These are phyloP conservation scores for Saccharomycopsis guyanensis DNA, from an alignment of 805 yeast genomes.

Conservation along the genomic window DNA sequence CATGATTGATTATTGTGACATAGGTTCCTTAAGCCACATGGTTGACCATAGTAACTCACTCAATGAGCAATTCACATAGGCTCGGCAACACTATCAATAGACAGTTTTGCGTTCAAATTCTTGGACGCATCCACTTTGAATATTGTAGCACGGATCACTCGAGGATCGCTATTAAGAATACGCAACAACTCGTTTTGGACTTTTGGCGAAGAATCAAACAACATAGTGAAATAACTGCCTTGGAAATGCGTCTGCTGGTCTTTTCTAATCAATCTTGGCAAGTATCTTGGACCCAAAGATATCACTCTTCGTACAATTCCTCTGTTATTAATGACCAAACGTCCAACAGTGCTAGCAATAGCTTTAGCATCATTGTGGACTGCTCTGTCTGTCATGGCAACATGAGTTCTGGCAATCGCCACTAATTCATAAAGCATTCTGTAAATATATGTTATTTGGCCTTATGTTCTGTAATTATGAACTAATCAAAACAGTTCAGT, in stretches of 20 bases:
- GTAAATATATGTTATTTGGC: background rate
- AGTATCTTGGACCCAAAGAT: constrained; percentile 67
- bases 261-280: constrained; percentile 76
- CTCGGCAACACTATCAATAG: constrained; percentile 40
- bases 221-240: constrained; percentile 80
- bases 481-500: too few species aligned
- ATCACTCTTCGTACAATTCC: constrained; percentile 86
- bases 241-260: constrained; percentile 87
- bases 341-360: constrained; percentile 65
- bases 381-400: constrained; percentile 45
- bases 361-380: constrained; percentile 58
- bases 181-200: constrained; percentile 82
- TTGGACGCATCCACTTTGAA: constrained; percentile 52
- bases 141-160: constrained; percentile 74
- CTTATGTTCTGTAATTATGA: constrained; percentile 5
- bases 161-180: constrained; percentile 79
- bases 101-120: constrained; percentile 47
- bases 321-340: constrained; percentile 75
- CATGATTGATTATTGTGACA: too few species aligned
- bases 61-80: too few species aligned
- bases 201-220: constrained; percentile 78
- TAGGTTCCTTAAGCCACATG: too few species aligned
- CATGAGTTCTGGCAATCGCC: constrained; percentile 65
- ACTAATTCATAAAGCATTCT: constrained; percentile 82
- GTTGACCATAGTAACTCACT: too few species aligned